Evolutionary conservation across 805 yeast species (phyloP), one percentile per base, ranked within the genome.

Genomic region (Candida hungchunana): DNA sequence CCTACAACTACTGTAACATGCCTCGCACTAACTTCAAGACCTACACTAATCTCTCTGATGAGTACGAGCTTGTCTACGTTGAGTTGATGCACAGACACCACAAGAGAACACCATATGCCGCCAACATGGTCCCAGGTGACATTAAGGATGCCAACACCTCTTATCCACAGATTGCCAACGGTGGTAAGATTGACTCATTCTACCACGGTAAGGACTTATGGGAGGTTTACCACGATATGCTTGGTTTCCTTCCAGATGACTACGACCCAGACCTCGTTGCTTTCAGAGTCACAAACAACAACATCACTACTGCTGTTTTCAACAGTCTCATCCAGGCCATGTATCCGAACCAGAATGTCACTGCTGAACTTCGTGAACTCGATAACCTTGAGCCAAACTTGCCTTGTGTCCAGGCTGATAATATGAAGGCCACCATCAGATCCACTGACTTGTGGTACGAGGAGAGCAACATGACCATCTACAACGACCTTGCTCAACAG

Each of bases 11-110:
- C 47, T 67, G 73, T 44, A 60, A 60, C 44, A 67, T 67, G 71
- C 73, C 73, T 6, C 71, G 63, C 40, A 55, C 52, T n/a, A 60
- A 64, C 26, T 37, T 31, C 18, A 13, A 26, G 26, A 51, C 59
- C 11, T 55, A 61, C 14, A 58, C 51, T 20, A 58, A 58, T 26
- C 51, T 54, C 6, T 46, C 51, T 6, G 43, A 48, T 18, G 47
- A 46, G 5, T 65, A 58, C 37, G 50, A 48, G 21, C 34, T 66
- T 29, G 45, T 52, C 11, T 64, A 63, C 34, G 66, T 66, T 17
- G 70, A 67, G 37, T 43, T 63, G 30, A 52, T 66, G 17, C 73
- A 67, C 42, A 60, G 72, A 22, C 72, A 67, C 42, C 72, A 67
- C 41, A 64, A 63, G 39, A 57, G 73, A 40, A 63, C 72, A 1